Conservation (phyloP, 805 yeast genomes). For the Lipomyces spencermartinsiae region DNA sequence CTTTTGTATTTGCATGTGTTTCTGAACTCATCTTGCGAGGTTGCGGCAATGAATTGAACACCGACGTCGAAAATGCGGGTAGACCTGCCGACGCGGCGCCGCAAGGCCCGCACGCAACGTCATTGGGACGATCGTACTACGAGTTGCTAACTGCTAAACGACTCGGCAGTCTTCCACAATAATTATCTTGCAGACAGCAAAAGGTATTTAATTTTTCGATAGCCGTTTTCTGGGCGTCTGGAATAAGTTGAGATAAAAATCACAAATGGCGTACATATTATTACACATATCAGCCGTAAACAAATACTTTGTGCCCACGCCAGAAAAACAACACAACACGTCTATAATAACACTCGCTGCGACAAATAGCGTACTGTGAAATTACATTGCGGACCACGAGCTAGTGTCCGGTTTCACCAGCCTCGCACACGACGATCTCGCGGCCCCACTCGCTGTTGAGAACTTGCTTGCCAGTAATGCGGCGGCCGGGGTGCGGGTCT, state of each 20-base stretch:
- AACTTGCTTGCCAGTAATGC: constrained; percentile 87
- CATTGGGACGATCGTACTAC: too few relatives aligned
- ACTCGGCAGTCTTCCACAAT: too few relatives aligned
- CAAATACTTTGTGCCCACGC: neutral
- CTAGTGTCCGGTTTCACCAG: constrained; percentile 54
- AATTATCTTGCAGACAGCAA: too few relatives aligned
- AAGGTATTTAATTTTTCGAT: too few relatives aligned
- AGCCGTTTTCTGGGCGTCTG: too few relatives aligned
- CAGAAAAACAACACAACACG: neutral
- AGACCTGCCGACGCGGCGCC: neutral
- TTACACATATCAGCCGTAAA: neutral
- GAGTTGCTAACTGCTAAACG: too few relatives aligned
- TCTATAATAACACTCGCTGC: neutral
- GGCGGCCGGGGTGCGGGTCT: constrained; percentile 86
- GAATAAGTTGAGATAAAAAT: too few relatives aligned
- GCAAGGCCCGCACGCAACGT: too few relatives aligned
- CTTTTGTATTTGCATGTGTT: neutral
- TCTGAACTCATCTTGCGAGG: neutral
- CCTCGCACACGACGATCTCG: constrained; percentile 79
- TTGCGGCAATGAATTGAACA: neutral
- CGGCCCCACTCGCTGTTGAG: constrained; percentile 96
- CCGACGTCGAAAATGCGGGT: neutral
- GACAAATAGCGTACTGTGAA: neutral
- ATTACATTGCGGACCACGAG: neutral
- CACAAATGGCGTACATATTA: neutral